Conservation (phyloP, 2,329 filamentous ascomycete genomes). For the Hypoxylon sp. region DNA sequence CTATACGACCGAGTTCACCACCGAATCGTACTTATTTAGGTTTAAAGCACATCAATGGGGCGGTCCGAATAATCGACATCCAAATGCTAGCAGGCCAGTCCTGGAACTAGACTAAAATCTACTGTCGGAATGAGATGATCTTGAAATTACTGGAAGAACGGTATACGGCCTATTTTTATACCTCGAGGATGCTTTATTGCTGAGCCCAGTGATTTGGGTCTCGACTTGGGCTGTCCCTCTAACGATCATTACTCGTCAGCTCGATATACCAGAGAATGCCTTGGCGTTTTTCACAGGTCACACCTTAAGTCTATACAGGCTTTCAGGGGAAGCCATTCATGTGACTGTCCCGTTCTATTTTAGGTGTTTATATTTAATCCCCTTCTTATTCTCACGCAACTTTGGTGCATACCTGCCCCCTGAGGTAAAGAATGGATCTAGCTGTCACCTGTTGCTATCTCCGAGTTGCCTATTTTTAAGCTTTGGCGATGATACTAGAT, state of each 20-base stretch:
- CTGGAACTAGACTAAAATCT: constrained; percentile 6
- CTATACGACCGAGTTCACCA: constrained; percentile 9
- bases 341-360: neutral
- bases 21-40: constrained; percentile 8
- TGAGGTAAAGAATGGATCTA: constrained; percentile 7
- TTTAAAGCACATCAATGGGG: neutral
- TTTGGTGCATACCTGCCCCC: constrained; percentile 12
- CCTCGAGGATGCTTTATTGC: constrained; percentile 3
- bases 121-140: constrained; percentile 11
- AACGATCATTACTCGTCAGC: neutral
- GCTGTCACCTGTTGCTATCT: constrained; percentile 11
- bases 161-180: constrained; percentile 1
- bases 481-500: constrained; percentile 14
- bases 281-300: neutral
- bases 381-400: neutral
- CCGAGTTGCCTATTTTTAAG: constrained; percentile 16
- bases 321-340: constrained; percentile 7
- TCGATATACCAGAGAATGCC: neutral
- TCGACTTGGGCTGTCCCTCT: constrained; percentile 1
- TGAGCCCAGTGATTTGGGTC: constrained; percentile 4
- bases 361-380: neutral
- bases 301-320: neutral
- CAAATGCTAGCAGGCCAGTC: neutral
- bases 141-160: neutral
- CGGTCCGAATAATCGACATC: constrained; percentile 17